phyloP scores from a whole-genome alignment of 139 green algal genomes.

The Chlamydomonas incerta region DNA sequence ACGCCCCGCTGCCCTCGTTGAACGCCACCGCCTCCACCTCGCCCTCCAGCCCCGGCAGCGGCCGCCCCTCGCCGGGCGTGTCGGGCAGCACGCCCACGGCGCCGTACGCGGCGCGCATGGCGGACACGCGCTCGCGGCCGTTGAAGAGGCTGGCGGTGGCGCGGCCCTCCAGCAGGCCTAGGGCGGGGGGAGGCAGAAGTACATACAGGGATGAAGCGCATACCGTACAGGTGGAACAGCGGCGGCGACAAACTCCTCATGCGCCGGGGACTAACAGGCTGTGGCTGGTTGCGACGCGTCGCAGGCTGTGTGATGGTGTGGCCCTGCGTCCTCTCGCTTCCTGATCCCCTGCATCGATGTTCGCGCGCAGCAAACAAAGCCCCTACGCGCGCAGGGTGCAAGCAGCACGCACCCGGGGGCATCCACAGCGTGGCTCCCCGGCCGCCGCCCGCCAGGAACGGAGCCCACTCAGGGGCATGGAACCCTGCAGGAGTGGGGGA shows the following conservation, averaged over 20 bases:
- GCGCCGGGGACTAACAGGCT: too few species aligned
- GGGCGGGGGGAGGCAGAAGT: not conserved
- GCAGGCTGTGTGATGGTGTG: too few species aligned
- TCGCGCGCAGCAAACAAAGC: too few species aligned
- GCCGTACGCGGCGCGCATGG: not conserved
- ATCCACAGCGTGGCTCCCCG: not conserved
- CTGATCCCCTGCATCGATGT: too few species aligned
- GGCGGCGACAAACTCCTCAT: too few species aligned
- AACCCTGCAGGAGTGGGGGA: not conserved
- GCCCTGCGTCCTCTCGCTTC: too few species aligned
- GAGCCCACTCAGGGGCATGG: not conserved
- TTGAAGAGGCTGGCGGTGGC: not conserved
- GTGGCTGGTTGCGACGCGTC: too few species aligned
- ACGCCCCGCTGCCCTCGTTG: not conserved
- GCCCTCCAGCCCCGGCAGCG: conserved; percentile 1
- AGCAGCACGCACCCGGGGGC: not conserved
- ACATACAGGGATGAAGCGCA: too few species aligned
- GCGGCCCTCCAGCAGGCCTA: conserved; percentile 15
- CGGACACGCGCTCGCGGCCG: not conserved
- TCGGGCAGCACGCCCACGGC: not conserved
- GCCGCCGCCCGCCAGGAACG: not conserved
- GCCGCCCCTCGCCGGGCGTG: not conserved
- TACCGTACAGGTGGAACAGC: too few species aligned
- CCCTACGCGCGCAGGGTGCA: too few species aligned
- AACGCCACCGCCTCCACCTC: conserved; percentile 2